Evolutionary conservation across 139 green algal genomes (phyloP).

Genomic region (Nannochloris sp.): DNA sequence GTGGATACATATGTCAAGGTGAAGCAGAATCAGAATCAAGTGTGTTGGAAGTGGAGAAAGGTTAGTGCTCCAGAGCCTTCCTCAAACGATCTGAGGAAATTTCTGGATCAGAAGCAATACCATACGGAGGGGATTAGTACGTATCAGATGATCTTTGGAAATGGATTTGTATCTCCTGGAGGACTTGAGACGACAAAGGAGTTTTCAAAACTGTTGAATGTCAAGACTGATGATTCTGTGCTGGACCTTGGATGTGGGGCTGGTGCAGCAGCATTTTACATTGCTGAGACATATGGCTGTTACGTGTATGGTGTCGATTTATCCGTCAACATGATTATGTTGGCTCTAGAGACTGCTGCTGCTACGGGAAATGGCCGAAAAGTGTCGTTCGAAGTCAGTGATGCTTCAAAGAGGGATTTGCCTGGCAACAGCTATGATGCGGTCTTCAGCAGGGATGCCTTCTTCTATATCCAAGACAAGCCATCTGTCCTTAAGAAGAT

Average conservation of each 20-base stretch:
- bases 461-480: conserved; percentile 82
- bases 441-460: conserved; percentile 54
- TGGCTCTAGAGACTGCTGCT: conserved; percentile 49
- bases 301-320: conserved; percentile 77
- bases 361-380: conserved; percentile 21
- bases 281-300: conserved; percentile 44
- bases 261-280: conserved; percentile 58
- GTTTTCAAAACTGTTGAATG: conserved; percentile 40
- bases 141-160: conserved; percentile 73
- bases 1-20: conserved; percentile 74
- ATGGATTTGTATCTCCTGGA: conserved; percentile 66
- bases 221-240: conserved; percentile 55
- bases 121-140: conserved; percentile 42
- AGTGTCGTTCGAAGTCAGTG: conserved; percentile 69
- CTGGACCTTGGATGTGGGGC: conserved; percentile 75
- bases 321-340: conserved; percentile 70
- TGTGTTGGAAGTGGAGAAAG: conserved; percentile 57
- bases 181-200: conserved; percentile 47
- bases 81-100: conserved; percentile 39
- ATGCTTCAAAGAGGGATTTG: conserved; percentile 44
- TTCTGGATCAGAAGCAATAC: conserved; percentile 69
- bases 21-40: conserved; percentile 83
- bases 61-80: conserved; percentile 11
- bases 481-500: conserved; percentile 48
- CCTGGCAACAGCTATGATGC: conserved; percentile 49